Evolutionary conservation across 2,329 filamentous ascomycete genomes (phyloP).

Genomic region (Diaporthe batatas): DNA sequence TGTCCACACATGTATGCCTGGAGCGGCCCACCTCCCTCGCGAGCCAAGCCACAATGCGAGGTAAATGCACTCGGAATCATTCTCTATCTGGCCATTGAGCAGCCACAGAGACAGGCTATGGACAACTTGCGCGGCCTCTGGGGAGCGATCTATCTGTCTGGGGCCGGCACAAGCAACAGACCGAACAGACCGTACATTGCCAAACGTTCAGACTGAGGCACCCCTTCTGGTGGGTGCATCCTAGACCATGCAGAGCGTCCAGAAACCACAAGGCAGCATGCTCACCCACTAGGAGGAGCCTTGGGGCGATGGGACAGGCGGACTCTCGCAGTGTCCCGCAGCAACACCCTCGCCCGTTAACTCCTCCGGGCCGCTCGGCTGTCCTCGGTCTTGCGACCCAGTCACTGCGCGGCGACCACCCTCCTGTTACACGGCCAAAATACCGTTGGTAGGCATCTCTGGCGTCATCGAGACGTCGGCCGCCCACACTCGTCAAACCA

Average conservation of each 20-base stretch:
- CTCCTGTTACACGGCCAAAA: not conserved
- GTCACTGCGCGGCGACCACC: not conserved
- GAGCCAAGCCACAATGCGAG: not conserved
- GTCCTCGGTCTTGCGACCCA: not conserved
- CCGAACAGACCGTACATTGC: not conserved
- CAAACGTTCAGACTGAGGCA: not conserved
- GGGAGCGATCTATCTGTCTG: not conserved
- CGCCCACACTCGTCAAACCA: not conserved
- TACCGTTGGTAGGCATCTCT: not conserved
- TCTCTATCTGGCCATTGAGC: not conserved
- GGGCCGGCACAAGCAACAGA: not conserved
- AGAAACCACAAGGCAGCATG: not conserved
- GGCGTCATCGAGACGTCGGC: slow-evolving; percentile 14
- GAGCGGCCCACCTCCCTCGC: not conserved
- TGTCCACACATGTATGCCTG: not conserved
- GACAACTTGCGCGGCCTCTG: no score
- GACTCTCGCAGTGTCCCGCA: not conserved
- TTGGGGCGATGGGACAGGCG: no score
- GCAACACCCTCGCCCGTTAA: not conserved
- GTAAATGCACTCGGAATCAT: not conserved
- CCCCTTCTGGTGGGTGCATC: not conserved
- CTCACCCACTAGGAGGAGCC: no score
- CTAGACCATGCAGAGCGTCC: not conserved
- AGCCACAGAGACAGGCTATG: not conserved
- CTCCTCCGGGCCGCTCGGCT: slow-evolving; percentile 11